phyloP scores from a whole-genome alignment of 139 green algal genomes.

The Picochlorum sp. region DNA sequence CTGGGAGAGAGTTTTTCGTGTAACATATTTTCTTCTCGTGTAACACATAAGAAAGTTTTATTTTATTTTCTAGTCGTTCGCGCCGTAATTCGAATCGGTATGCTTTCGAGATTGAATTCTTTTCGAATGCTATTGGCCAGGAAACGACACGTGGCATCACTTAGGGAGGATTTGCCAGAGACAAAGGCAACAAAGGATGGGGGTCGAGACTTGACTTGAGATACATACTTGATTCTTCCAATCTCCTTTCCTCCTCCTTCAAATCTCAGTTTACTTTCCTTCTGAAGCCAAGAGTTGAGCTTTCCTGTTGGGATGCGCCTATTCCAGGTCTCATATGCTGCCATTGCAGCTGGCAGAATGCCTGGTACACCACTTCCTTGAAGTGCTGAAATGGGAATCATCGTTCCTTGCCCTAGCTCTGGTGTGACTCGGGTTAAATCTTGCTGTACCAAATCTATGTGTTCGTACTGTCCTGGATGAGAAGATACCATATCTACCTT shows the following conservation, averaged over 20 bases:
- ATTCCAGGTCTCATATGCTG: conserved; percentile 56
- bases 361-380: conserved; percentile 30
- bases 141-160: conserved; percentile 2
- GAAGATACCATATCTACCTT: conserved; percentile 54
- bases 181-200: conserved; percentile 68
- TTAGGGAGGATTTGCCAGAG: conserved; percentile 20
- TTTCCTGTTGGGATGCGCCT: conserved; percentile 35
- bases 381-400: conserved; percentile 53
- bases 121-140: conserved; percentile 11
- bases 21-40: conserved; percentile 2
- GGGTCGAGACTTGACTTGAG: conserved; percentile 57
- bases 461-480: conserved; percentile 16
- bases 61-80: conserved; percentile 6
- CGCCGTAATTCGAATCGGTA: conserved; percentile 19
- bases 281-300: conserved; percentile 49
- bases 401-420: conserved; percentile 25
- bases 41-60: not conserved
- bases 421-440: conserved; percentile 19
- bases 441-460: conserved; percentile 16
- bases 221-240: conserved; percentile 51
- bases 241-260: conserved; percentile 30
- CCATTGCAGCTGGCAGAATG: conserved; percentile 47
- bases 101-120: conserved; percentile 22
- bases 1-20: conserved; percentile 59
- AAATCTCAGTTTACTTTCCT: conserved; percentile 20